Evolutionary conservation across 306 rosid species (phyloP), one percentile per base, ranked within the genome.

Genomic region (Sechiopsis laciniata): DNA sequence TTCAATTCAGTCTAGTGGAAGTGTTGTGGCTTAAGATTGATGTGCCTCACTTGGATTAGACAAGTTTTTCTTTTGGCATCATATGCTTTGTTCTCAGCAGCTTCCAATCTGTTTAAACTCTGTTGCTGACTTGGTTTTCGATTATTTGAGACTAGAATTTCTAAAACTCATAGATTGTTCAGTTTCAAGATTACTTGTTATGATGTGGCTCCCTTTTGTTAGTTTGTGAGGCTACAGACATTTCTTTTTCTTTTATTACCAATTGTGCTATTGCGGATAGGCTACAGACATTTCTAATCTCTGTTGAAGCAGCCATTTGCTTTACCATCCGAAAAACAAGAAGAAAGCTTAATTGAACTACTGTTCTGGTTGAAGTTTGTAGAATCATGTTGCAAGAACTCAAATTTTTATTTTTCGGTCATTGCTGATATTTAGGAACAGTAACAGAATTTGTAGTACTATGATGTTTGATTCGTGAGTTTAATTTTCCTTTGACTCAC

Each of bases 321-420:
- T 10, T 67, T 46, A 66, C 55, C 37, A 5, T 4, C 37, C 72
- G 2, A 42, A 7, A 2, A 42, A 42, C 54, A 17, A 42, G 71
- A 65, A 66, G 55, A 42, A 37, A 17, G 26, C 20, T 66, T 35
- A 6, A 45, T 1, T 45, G 72, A 66, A 17, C 55, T 45, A 19
- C 37, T 13, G 32, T 48, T 63, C 50, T 50, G 54, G 72, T 22
- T 26, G 61, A 48, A 46, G 13, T 22, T 66, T 19, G 35, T 66
- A 10, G 17, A 35, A 35, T 66, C 40, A 22, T 48, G 53, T 48
- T 67, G 73, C 73, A 45, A 67, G 56, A 67, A 13, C 19, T 67
- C 55, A 21, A 13, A 11, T 5, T 24, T 11, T 19, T 46, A 46
- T 6, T 46, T 21, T 45, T 29, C 55, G 11, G 32, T 66, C 55